Evolutionary conservation across 164 flowering plant genomes (phyloP), one percentile per base, ranked within the genome.

Genomic region (Hamamelis virginiana): DNA sequence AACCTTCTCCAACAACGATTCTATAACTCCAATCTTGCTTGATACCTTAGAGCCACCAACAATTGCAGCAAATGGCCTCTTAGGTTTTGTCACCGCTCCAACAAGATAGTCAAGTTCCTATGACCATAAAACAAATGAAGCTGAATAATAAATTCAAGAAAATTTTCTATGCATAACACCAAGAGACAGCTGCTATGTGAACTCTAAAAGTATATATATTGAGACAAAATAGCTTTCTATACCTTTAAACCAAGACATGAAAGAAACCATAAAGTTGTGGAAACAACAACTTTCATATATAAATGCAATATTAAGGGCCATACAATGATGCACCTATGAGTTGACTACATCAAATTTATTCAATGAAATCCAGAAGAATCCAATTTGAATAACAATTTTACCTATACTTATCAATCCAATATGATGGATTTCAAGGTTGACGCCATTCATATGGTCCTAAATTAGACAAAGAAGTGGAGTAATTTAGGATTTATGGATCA

Each of bases 1-100:
- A 62, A 84, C 89, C 77, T 89, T 90, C 69, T 67, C 86, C 82
- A 92, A 74, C 66, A 92, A 72, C 4, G 96, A 90, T 33, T 92
- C 97, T 1, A 92, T 92, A 59, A 92, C 97, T 18, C 96, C 94
- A 72, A 92, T 92, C 80, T 91, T 90, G 53, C 80, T 67, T 68
- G 97, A 92, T 16, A 92, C 96, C 78, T 92, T 92, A 57, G 97
- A 80, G 57, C 97, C 97, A 55, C 97, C 95, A 44, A 92, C 92
- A 77, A 92, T 92, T 1, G 97, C 96, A 77, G 96, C 97, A 80
- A 92, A 92, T 62, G 97, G 97, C 82, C 77, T 91, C 87, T 87
- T 86, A 15, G 97, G 97, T 21, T 73, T 89, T 45, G 90, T 38
- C 33, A 92, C 90, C 64, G 97, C 97, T 65, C 97, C 97, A 71